Percentiles rank a stretch among this genome's conserved stretches.
Conservation (phyloP, 164 flowering plant genomes). For the Stephania cephalantha region DNA sequence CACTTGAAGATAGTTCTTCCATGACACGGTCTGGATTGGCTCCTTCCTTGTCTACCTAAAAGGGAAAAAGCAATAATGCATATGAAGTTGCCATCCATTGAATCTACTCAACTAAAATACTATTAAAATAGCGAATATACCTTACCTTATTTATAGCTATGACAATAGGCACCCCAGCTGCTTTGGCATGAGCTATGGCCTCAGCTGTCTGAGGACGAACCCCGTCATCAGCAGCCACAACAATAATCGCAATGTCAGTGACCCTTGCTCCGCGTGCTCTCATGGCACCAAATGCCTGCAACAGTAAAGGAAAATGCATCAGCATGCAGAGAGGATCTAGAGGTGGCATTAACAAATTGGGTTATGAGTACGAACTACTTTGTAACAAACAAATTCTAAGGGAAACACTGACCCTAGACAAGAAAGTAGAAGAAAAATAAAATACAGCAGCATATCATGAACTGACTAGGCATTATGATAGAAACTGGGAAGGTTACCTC, state of each 20-base stretch:
- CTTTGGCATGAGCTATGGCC: conserved; percentile 98
- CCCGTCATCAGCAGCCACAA: conserved; percentile 98
- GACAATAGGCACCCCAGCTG: conserved; percentile 89
- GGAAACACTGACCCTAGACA: neutral
- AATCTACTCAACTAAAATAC: conserved; percentile 3
- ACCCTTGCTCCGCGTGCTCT: conserved; percentile 98
- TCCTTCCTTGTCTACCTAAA: conserved; percentile 91
- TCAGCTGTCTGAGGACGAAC: conserved; percentile 95
- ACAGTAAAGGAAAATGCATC: conserved; percentile 7
- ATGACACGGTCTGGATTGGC: conserved; percentile 83
- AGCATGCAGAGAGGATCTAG: conserved; percentile 2
- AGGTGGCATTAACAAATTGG: neutral
- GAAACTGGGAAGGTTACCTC: conserved; percentile 46
- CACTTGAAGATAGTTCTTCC: conserved; percentile 92
- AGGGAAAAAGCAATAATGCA: conserved; percentile 10
- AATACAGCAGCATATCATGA: neutral
- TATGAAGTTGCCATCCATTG: conserved; percentile 1
- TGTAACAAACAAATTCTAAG: neutral
- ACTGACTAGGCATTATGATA: conserved; percentile 1
- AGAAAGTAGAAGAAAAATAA: neutral
- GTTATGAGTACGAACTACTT: neutral
- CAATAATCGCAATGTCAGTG: conserved; percentile 92
- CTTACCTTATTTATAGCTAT: conserved; percentile 94
- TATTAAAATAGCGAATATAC: conserved; percentile 19
- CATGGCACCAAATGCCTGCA: conserved; percentile 97